Evolutionary conservation across 1,284 basidiomycete species (phyloP).

Genomic region (Sanghuangporus weigelae): DNA sequence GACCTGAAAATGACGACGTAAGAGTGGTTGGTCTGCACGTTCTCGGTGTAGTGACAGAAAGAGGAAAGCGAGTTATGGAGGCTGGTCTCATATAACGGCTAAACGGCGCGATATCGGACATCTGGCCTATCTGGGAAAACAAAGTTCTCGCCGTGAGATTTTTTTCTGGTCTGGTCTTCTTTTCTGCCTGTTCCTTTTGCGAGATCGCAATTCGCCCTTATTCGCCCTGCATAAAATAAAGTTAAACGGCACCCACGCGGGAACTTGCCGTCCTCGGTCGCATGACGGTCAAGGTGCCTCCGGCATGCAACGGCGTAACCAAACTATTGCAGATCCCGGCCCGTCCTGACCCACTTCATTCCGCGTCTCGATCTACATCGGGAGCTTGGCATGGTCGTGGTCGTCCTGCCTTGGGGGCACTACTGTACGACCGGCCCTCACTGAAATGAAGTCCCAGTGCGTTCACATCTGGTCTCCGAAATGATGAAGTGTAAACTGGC

Average conservation of each 20-base stretch:
- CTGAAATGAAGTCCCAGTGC: slow-evolving; percentile 9
- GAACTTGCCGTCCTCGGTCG: not conserved
- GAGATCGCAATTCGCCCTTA: not conserved
- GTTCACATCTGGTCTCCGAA: not conserved
- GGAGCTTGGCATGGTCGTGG: not conserved
- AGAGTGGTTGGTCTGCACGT: not conserved
- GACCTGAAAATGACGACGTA: not conserved
- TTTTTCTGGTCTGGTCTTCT: not conserved
- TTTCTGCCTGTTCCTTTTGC: not conserved
- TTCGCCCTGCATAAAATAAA: not conserved
- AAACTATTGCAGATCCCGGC: not conserved
- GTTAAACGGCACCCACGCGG: not conserved
- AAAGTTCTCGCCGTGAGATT: not conserved
- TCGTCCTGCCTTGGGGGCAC: not conserved
- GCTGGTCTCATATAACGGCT: not conserved
- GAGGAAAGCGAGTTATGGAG: not conserved
- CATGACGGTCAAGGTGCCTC: not conserved
- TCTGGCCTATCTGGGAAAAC: not conserved
- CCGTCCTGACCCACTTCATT: not conserved
- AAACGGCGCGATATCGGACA: not conserved
- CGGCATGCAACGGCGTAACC: not conserved
- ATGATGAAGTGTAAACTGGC: not conserved
- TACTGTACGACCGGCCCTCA: not conserved
- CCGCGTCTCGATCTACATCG: slow-evolving; percentile 9
- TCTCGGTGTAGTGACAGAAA: not conserved